Conservation (phyloP, 768 basidiomycete species). For the Termitomyces sp. region DNA sequence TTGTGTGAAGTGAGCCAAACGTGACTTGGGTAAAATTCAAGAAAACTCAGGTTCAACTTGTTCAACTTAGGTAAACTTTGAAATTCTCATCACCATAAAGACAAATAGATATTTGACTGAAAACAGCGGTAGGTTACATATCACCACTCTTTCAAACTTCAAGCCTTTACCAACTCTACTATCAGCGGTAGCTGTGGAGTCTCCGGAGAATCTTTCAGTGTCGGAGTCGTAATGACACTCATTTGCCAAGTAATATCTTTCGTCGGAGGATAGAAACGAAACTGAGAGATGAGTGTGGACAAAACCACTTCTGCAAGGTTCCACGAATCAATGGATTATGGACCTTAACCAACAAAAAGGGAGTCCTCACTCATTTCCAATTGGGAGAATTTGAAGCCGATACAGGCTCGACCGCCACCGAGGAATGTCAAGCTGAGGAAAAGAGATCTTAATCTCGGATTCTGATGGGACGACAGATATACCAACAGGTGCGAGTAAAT, state of each 20-base stretch:
- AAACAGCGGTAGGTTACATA: no score
- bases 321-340: neutral
- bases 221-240: neutral
- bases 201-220: neutral
- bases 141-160: neutral
- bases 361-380: conserved; percentile 30
- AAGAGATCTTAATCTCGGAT: neutral
- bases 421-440: conserved; percentile 29
- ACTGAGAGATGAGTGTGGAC: conserved; percentile 9
- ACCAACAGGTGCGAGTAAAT: conserved; percentile 26
- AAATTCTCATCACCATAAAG: no score
- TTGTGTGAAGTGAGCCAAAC: no score
- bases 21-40: no score
- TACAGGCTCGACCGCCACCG: conserved; percentile 27
- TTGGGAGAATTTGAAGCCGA: conserved; percentile 33
- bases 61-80: no score
- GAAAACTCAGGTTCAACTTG: no score
- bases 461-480: conserved; percentile 18
- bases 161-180: neutral
- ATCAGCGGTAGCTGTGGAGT: neutral
- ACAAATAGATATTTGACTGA: no score
- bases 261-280: neutral
- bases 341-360: neutral
- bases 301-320: conserved; percentile 17
- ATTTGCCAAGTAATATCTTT: conserved; percentile 1